phyloP scores from a whole-genome alignment of 163 green algal genomes.

The Coccomyxa subellipsoidea region DNA sequence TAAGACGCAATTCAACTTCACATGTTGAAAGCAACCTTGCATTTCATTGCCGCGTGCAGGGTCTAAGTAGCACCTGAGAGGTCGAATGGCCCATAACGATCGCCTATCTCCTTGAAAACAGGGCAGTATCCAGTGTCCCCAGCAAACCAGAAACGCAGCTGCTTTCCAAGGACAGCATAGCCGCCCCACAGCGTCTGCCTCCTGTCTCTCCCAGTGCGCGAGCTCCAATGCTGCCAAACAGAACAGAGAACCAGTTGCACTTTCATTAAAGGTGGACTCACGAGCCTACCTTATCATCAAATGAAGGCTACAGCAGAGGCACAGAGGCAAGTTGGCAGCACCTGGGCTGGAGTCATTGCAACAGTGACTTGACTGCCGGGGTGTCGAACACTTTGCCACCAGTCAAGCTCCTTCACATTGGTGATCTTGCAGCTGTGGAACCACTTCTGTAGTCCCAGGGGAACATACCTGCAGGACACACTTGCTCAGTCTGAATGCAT shows the following conservation, averaged over 20 bases:
- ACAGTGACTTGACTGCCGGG: slow-evolving; percentile 15
- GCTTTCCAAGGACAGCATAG: slow-evolving; percentile 46
- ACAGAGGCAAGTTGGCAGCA: background rate
- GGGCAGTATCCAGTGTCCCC: slow-evolving; percentile 76
- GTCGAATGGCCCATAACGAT: slow-evolving; percentile 66
- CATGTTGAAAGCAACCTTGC: too few species aligned
- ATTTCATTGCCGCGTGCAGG: too few species aligned
- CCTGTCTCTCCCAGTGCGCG: slow-evolving; percentile 42
- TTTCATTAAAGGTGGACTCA: background rate
- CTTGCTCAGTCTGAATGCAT: background rate
- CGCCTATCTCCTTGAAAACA: slow-evolving; percentile 70
- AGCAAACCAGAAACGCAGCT: slow-evolving; percentile 55
- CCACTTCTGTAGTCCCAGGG: slow-evolving; percentile 62
- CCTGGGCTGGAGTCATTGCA: slow-evolving; percentile 29
- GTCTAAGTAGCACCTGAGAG: slow-evolving; percentile 22
- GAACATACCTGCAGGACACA: slow-evolving; percentile 63
- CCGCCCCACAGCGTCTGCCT: slow-evolving; percentile 70
- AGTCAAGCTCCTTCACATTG: slow-evolving; percentile 75
- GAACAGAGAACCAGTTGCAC: background rate
- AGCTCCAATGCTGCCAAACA: slow-evolving; percentile 66
- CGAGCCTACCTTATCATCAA: background rate
- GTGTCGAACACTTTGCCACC: slow-evolving; percentile 63
- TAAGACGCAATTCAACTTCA: too few species aligned
- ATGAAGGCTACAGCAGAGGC: background rate
- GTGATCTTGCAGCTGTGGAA: slow-evolving; percentile 49